Evolutionary conservation across 1,284 basidiomycete species (phyloP).

Genomic region (Polyporus tsugae): DNA sequence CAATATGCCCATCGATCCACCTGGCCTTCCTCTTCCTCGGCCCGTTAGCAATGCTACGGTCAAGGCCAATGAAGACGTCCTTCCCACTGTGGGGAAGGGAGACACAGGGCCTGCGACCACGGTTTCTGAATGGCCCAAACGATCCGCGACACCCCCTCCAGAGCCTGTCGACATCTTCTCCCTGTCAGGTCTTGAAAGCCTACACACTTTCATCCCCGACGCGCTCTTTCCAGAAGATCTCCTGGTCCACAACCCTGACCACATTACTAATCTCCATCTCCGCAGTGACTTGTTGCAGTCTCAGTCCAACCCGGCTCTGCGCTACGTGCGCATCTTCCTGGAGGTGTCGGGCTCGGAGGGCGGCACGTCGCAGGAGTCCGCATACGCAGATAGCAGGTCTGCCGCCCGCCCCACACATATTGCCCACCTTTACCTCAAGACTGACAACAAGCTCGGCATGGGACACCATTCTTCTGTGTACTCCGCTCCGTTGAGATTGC

Average conservation of each 20-base stretch:
- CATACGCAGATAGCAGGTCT: neutral
- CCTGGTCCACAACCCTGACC: constrained; percentile 39
- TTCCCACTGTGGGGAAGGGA: no score
- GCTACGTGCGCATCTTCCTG: constrained; percentile 37
- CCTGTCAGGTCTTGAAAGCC: constrained; percentile 24
- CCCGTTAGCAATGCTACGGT: neutral
- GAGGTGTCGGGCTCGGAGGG: neutral
- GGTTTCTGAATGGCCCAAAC: no score
- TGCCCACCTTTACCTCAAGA: constrained; percentile 38
- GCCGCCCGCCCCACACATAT: neutral
- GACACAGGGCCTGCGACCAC: neutral
- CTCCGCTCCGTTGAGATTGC: constrained; percentile 40
- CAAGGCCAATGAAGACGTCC: no score
- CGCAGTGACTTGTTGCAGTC: neutral
- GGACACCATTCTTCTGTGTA: constrained; percentile 46
- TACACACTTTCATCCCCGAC: constrained; percentile 40
- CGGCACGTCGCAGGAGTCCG: neutral
- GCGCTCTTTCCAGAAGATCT: constrained; percentile 42
- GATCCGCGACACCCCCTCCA: no score
- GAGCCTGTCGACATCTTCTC: constrained; percentile 12
- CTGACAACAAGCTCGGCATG: constrained; percentile 39
- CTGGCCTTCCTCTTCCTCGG: constrained; percentile 2
- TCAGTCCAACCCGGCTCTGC: constrained; percentile 4
- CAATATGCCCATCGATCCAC: constrained; percentile 6
- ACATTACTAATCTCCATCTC: constrained; percentile 1